A percentile compares a stretch with the other conserved stretches of the same genome.
These are phyloP conservation scores for Lentinus tigrinus DNA, from an alignment of 768 basidiomycete species.

Conservation along the genomic window DNA sequence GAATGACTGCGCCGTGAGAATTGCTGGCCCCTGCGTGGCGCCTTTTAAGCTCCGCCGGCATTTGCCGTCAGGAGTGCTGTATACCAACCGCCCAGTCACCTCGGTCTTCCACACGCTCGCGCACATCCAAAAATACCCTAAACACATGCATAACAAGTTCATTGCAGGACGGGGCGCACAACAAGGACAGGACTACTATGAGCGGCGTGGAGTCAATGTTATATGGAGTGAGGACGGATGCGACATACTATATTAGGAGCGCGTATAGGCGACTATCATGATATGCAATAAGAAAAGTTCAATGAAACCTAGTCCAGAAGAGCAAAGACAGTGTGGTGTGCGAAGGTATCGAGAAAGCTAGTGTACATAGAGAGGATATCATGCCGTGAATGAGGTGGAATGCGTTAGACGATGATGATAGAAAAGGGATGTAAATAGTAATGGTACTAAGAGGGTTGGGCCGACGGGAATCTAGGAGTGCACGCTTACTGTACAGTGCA, in stretches of 20 bases:
- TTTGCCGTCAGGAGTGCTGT: too few species aligned
- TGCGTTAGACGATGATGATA: constrained; percentile 1
- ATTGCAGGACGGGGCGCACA: constrained; percentile 14
- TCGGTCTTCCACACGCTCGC: too few species aligned
- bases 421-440: not conserved
- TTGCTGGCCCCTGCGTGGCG: not conserved
- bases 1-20: not conserved
- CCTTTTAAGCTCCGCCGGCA: not conserved
- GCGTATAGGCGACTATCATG: constrained; percentile 9
- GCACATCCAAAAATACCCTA: too few species aligned
- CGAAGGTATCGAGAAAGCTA: constrained; percentile 17
- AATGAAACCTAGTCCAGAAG: constrained; percentile 12
- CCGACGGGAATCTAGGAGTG: not conserved
- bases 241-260: constrained; percentile 13
- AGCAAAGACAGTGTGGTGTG: constrained; percentile 15
- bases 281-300: constrained; percentile 20
- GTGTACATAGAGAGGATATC: constrained; percentile 18
- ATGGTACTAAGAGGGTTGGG: not conserved
- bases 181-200: constrained; percentile 10
- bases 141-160: constrained; percentile 8
- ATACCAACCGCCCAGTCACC: not conserved
- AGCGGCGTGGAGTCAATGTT: constrained; percentile 12
- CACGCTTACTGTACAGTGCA: constrained; percentile 51
- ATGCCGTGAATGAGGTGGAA: constrained; percentile 16
- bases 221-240: constrained; percentile 1